Evolutionary conservation across 1,284 basidiomycete genomes (phyloP).

Genomic region (Tranzscheliella williamsii): DNA sequence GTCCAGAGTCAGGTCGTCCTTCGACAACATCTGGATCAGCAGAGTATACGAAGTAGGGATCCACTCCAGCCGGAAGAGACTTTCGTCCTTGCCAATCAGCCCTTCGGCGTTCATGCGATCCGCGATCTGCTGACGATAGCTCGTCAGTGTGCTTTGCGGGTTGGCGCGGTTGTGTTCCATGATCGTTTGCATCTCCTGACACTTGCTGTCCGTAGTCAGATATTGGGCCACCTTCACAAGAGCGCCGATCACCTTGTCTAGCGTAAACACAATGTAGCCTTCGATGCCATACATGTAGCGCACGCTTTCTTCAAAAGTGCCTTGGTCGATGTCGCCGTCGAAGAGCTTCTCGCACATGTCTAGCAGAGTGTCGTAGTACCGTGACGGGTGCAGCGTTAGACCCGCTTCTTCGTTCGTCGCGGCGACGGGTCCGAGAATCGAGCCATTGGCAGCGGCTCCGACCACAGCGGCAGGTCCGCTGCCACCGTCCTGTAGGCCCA

Average conservation of each 20-base stretch:
- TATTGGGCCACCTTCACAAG: conserved; percentile 67
- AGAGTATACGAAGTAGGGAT: conserved; percentile 70
- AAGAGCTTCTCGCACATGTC: conserved; percentile 93
- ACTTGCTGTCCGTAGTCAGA: conserved; percentile 76
- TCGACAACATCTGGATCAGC: conserved; percentile 82
- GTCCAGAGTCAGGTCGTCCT: conserved; percentile 84
- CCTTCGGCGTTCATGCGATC: conserved; percentile 80
- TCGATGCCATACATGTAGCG: conserved; percentile 95
- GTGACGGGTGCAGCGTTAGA: conserved; percentile 62
- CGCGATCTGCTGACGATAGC: conserved; percentile 81
- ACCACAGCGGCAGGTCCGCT: conserved; percentile 62
- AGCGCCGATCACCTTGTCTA: conserved; percentile 83
- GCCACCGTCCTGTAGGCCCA: conserved; percentile 68
- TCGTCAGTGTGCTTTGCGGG: conserved; percentile 57
- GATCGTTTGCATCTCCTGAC: conserved; percentile 79
- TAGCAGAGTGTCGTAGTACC: conserved; percentile 82
- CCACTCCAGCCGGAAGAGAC: conserved; percentile 89
- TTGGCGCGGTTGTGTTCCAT: conserved; percentile 66
- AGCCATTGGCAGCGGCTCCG: conserved; percentile 32
- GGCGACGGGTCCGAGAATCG: conserved; percentile 25
- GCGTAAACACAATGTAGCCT: conserved; percentile 87
- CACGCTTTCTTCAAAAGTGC: conserved; percentile 90
- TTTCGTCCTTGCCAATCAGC: conserved; percentile 83
- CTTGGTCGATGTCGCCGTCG: conserved; percentile 85
- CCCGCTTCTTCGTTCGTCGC: conserved; percentile 52